Conservation (phyloP, 768 basidiomycete genomes). For the Boletus vermiculosoides region DNA sequence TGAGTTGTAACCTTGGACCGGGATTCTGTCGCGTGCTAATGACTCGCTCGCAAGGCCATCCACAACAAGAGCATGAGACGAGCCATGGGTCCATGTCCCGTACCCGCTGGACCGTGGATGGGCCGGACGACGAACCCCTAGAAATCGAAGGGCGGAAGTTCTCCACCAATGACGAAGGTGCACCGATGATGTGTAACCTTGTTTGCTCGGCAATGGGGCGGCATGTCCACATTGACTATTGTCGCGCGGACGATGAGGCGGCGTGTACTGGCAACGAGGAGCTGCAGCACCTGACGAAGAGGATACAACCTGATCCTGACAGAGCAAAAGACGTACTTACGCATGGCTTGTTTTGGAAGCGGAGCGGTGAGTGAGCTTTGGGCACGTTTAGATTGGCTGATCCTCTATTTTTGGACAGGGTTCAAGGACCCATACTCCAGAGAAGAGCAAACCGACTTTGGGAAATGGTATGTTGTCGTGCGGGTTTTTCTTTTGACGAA, state of each 20-base stretch:
- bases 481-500: background rate
- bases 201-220: slow-evolving; percentile 40
- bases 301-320: slow-evolving; percentile 46
- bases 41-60: slow-evolving; percentile 41
- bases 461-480: slow-evolving; percentile 44
- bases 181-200: slow-evolving; percentile 63
- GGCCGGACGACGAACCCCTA: slow-evolving; percentile 45
- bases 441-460: slow-evolving; percentile 54
- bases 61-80: slow-evolving; percentile 61
- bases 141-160: slow-evolving; percentile 59
- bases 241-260: no score
- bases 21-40: background rate
- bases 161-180: slow-evolving; percentile 52
- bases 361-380: slow-evolving; percentile 41
- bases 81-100: slow-evolving; percentile 62
- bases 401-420: slow-evolving; percentile 32
- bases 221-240: no score
- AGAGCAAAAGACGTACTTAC: slow-evolving; percentile 53
- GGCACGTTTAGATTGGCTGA: background rate
- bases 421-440: slow-evolving; percentile 64
- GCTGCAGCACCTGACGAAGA: background rate
- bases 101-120: slow-evolving; percentile 56
- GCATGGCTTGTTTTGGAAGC: slow-evolving; percentile 55
- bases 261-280: no score
- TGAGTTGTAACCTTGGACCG: slow-evolving; percentile 18